Percentiles rank a stretch among this genome's conserved stretches.
phyloP scores from a whole-genome alignment of 306 rosid genomes.

The Benincasa hispida region DNA sequence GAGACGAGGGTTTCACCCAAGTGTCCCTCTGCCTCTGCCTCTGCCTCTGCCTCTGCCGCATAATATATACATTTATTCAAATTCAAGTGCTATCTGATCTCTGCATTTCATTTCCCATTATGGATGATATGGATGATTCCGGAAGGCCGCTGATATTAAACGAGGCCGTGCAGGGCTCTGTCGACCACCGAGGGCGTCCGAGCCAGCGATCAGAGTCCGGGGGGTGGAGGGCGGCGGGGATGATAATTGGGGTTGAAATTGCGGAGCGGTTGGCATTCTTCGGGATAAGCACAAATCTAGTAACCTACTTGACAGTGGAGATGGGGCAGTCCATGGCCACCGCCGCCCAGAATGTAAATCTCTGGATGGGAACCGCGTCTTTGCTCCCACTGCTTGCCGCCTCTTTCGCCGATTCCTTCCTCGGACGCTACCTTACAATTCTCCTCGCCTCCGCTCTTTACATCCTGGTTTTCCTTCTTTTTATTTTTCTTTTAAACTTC shows the following conservation, averaged over 20 bases:
- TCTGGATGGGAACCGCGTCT: conserved; percentile 22
- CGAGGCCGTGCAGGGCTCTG: background rate
- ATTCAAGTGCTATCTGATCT: too few species aligned
- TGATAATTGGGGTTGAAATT: conserved; percentile 18
- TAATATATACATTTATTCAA: too few species aligned
- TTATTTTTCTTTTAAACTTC: background rate
- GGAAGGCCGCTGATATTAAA: background rate
- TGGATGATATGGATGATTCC: too few species aligned
- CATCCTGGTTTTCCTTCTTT: conserved; percentile 15
- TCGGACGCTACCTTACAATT: conserved; percentile 31
- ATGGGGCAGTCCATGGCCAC: conserved; percentile 28
- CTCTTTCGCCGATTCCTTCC: conserved; percentile 26
- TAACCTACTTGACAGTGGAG: conserved; percentile 20
- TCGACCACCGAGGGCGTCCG: background rate
- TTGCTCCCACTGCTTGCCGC: conserved; percentile 28
- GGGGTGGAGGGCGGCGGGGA: background rate
- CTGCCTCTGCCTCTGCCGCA: too few species aligned
- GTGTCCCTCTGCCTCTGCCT: too few species aligned
- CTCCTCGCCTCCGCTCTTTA: conserved; percentile 20
- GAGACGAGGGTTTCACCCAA: too few species aligned
- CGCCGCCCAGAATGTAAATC: conserved; percentile 23
- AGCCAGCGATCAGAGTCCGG: background rate
- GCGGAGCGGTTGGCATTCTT: conserved; percentile 33
- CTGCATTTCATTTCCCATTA: too few species aligned
- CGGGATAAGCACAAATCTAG: conserved; percentile 23